phyloP scores from a whole-genome alignment of 2,329 filamentous ascomycete species.

The Cryphonectria radicalis region DNA sequence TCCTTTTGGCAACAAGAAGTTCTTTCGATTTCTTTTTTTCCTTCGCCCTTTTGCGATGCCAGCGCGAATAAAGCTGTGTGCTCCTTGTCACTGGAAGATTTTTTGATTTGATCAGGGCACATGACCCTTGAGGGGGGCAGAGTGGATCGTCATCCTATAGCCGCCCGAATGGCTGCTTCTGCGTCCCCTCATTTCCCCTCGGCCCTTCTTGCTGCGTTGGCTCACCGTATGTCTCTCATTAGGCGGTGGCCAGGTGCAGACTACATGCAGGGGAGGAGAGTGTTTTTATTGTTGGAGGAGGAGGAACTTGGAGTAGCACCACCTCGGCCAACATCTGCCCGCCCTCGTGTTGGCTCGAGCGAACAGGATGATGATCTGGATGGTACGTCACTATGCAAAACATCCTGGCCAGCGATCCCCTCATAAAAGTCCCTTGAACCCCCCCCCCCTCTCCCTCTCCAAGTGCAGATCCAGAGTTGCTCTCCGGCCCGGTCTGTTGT shows the following conservation, averaged over 20 bases:
- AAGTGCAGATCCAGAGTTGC: not conserved
- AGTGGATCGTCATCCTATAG: slow-evolving; percentile 15
- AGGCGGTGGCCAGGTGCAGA: not conserved
- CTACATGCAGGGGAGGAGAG: not conserved
- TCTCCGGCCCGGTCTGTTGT: no score
- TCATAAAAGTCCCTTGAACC: slow-evolving; percentile 5
- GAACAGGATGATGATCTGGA: not conserved
- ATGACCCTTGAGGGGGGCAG: not conserved
- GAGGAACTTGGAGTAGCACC: not conserved
- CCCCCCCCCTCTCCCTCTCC: not conserved
- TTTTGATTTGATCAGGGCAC: not conserved
- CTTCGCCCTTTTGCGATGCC: not conserved
- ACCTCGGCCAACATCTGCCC: not conserved
- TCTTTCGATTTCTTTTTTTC: not conserved
- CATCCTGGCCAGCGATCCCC: slow-evolving; percentile 4
- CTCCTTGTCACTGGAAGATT: not conserved
- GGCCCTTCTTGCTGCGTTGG: not conserved
- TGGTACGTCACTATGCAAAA: not conserved
- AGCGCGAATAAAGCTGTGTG: not conserved
- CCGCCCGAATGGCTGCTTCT: slow-evolving; percentile 9
- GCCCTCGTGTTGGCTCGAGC: not conserved
- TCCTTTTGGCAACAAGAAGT: not conserved
- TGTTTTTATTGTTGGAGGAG: not conserved
- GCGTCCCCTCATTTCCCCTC: not conserved
- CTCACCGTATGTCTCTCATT: slow-evolving; percentile 1